A percentile compares a stretch with the other conserved stretches of the same genome.
Evolutionary conservation across 345 rosid species (phyloP).

Genomic region (Raphanus sativus): DNA sequence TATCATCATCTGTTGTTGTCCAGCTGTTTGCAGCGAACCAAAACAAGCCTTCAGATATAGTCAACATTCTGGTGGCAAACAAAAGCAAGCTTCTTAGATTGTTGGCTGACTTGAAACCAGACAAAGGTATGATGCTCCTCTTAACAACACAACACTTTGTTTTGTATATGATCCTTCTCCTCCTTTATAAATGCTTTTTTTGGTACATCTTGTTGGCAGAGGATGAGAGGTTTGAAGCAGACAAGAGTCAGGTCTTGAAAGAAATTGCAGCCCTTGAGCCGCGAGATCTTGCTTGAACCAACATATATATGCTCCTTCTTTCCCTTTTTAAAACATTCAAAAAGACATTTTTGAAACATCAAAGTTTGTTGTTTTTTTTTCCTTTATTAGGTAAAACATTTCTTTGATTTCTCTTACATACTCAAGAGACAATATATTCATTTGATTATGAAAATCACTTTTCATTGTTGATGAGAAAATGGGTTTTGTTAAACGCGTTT

Average conservation of each 20-base stretch:
- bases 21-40: constrained; percentile 84
- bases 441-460: not conserved
- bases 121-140: constrained; percentile 52
- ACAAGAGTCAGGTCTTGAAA: constrained; percentile 85
- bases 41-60: constrained; percentile 64
- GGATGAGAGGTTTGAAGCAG: constrained; percentile 93
- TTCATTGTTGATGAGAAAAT: constrained; percentile 27
- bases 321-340: constrained; percentile 18
- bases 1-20: constrained; percentile 1
- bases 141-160: not conserved
- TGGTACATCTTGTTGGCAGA: constrained; percentile 50
- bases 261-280: constrained; percentile 81
- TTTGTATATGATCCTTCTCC: not conserved
- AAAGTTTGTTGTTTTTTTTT: constrained; percentile 21
- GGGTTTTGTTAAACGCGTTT: not conserved
- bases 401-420: constrained; percentile 1
- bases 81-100: constrained; percentile 78
- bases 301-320: constrained; percentile 16
- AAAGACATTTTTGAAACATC: constrained; percentile 38
- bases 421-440: not conserved
- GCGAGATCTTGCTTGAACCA: constrained; percentile 28
- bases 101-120: constrained; percentile 67
- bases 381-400: constrained; percentile 31
- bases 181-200: not conserved
- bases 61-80: constrained; percentile 63